Evolutionary conservation across 768 basidiomycete genomes (phyloP).

Genomic region (Pisolithus marmoratus): DNA sequence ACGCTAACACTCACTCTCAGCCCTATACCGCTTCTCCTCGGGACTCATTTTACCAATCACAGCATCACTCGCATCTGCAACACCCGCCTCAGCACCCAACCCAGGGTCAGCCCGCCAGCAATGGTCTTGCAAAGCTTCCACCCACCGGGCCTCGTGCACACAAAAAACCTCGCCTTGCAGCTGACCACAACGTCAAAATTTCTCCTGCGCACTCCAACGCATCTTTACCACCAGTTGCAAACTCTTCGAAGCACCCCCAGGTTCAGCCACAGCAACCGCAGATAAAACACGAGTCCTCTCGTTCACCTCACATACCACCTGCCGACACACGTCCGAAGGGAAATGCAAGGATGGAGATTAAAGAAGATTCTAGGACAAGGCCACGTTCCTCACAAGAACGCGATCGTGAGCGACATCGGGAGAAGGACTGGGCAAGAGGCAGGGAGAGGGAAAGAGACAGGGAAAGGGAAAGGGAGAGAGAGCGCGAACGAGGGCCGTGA

Average conservation of each 20-base stretch:
- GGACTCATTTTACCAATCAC: slow-evolving; percentile 36
- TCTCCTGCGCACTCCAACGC: slow-evolving; percentile 30
- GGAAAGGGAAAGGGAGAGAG: slow-evolving; percentile 31
- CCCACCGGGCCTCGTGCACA: slow-evolving; percentile 79
- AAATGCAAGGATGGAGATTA: slow-evolving; percentile 47
- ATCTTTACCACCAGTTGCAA: slow-evolving; percentile 22
- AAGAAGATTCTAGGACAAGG: slow-evolving; percentile 43
- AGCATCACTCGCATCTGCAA: slow-evolving; percentile 39
- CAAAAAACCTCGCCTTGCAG: slow-evolving; percentile 70
- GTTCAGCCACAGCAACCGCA: slow-evolving; percentile 2
- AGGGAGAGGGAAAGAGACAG: slow-evolving; percentile 32
- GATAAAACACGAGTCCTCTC: slow-evolving; percentile 19
- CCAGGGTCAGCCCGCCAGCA: slow-evolving; percentile 27
- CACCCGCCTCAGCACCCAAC: slow-evolving; percentile 34
- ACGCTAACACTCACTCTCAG: slow-evolving; percentile 27
- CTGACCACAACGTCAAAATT: slow-evolving; percentile 31
- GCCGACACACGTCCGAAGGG: slow-evolving; percentile 23
- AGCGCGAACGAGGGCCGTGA: slow-evolving; percentile 23
- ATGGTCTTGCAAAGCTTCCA: slow-evolving; percentile 43
- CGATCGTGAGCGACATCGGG: slow-evolving; percentile 33
- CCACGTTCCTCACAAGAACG: slow-evolving; percentile 39
- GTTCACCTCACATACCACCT: slow-evolving; percentile 24
- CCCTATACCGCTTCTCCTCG: slow-evolving; percentile 37
- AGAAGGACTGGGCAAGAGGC: slow-evolving; percentile 12
- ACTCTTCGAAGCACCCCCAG: slow-evolving; percentile 11